Evolutionary conservation across 2,329 filamentous ascomycete genomes (phyloP), one percentile per base, ranked within the genome.

Genomic region (Colletotrichum tropicale): DNA sequence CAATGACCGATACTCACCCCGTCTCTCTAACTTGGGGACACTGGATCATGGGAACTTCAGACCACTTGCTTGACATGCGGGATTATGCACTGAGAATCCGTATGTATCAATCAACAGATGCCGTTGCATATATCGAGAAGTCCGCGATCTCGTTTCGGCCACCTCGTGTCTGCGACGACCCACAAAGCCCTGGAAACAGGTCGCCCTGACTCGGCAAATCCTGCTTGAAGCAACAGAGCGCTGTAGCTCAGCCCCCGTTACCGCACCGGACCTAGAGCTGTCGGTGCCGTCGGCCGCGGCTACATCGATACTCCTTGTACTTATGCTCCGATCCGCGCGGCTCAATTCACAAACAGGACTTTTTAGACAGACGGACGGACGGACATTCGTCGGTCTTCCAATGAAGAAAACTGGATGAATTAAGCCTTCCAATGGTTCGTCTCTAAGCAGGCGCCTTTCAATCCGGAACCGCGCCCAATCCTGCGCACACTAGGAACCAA

Each of bases 401-500:
- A 3, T 1, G 43, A 52, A 21, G 10, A 52, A 12, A 16, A 60
- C n/a, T 32, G 30, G 18, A n/a, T 32, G 28, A n/a, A 60, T 60
- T 18, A 32, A 32, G n/a, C 16, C 9, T 60, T 30, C 0, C 16
- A 0, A 21, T 60, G 9, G 56, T 32, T 60, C 56, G 18, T 30
- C 56, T 21, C 9, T 30, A 60, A 32, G 0, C 9, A 8, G 28
- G 3, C 7, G 32, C 15, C 30, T 36, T 28, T 18, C 55, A 58
- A 28, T 58, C 24, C 26, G 55, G 26, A 58, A 58, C 55, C 0
- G 43, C 43, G 43, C 43, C 1, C 43, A 1, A 52, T 13, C 43
- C n/a, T 52, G 1, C 4, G 6, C 12, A 26, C 55, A 12, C 13
- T 26, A 1, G 13, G 55, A 0, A 1, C 55, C 26, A 30, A 0